Base-by-base conservation (phyloP, 2,329 filamentous ascomycete genomes). In the Kalaharituber pfeilii region DNA sequence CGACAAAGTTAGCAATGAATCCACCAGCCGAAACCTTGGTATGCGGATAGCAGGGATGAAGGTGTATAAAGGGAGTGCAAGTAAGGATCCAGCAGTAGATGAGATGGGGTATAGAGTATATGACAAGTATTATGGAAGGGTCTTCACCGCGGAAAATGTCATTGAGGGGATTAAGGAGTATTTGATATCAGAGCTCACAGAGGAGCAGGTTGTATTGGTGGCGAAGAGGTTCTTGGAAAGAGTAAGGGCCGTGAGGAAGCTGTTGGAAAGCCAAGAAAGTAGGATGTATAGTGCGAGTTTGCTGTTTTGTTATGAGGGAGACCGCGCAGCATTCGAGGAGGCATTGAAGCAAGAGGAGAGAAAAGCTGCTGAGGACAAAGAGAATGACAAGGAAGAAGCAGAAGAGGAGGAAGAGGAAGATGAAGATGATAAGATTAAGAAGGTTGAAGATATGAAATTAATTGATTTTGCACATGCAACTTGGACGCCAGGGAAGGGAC, bases 381-480 rank as follows among this genome's bases (percentile, higher is more conserved):
- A 27, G 3, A n/a, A n/a, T n/a, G n/a, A n/a, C n/a, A 66, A 64
- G 2, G 67, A 70, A 50, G 68, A 68, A 20, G 68, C 69, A 28
- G 69, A 71, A n/a, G 68, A 71, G 0, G 72, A 72, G 1, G 71
- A 73, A 1, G 71, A 73, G 0, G 72, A 71, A 1, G 75, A 78
- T 0, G 75, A 79, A 2, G 70, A 73, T 47, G 72, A 76, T 51
- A 65, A 70, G 57, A 65, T 67, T 9, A 82, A 82, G 0, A 81
- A 81, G 62, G 77, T 94, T 44, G 86, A 82, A 64, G 76, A 79
- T 11, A 74, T 95, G 50, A 91, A 89, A 66, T 74, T 98, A 59
- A 98, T 98, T 62, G 47, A 50, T 67, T 98, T 98, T 73, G 91
- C 91, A 1, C 91, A 98, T 68, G 91, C 91, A 9, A 71, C 4